Evolutionary conservation across 345 rosid genomes (phyloP), one percentile per base, ranked within the genome.

Genomic region (Ceriops decandra): DNA sequence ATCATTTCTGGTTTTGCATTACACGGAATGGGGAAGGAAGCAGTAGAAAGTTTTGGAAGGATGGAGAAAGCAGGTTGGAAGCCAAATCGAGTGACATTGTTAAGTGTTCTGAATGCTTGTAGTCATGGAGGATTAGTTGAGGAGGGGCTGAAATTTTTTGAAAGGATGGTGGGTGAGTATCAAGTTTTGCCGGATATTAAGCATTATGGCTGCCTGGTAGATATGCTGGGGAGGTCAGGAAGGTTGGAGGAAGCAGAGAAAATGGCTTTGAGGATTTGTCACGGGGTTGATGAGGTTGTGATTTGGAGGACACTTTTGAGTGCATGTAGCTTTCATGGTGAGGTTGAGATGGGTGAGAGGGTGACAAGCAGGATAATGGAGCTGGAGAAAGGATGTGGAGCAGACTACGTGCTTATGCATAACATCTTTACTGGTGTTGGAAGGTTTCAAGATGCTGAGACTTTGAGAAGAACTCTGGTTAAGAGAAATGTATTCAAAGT

Each of bases 71-170:
- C 58, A 31, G 88, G 90, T 24, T 57, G 85, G 74, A 85, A 63
- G 19, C 90, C 97, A 0, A 93, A 90, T 46, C 74, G 83, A 74
- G 92, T 87, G 52, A 89, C 96, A 2, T 86, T 86, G 76, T 64
- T 93, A 76, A 86, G 96, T 73, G 84, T 89, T 62, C 72, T 93
- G 69, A 89, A 77, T 81, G 97, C 91, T 56, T 90, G 93, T 64
- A 93, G 97, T 68, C 98, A 93, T 73, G 97, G 90, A 77, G 97
- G 90, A 35, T 75, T 86, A 75, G 86, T 86, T 6, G 92, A 90
- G 57, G 84, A 84, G 33, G 93, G 96, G 65, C 76, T 87, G 31
- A 77, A 77, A 64, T 83, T 86, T 74, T 93, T 90, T 62, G 26
- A 85, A 27, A 79, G 67, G 76, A 90, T 89, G 96, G 84, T 79